Conservation (phyloP, 805 yeast genomes). For the Pichia phayaonensis region DNA sequence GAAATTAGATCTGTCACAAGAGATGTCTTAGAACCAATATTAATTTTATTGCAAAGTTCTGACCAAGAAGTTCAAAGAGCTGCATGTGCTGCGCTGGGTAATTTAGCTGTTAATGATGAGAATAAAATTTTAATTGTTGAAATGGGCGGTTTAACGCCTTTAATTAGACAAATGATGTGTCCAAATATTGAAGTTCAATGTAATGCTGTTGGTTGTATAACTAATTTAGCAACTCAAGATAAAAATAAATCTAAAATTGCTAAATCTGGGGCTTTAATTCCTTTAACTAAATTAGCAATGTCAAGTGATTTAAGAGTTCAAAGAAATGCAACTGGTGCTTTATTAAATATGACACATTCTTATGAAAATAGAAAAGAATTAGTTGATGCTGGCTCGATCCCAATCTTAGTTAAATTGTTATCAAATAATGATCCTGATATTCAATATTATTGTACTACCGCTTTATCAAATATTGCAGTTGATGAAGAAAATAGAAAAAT, state of each 20-base stretch:
- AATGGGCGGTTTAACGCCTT: constrained; percentile 96
- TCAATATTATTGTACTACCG: constrained; percentile 97
- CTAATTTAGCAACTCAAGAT: constrained; percentile 96
- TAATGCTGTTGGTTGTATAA: constrained; percentile 98
- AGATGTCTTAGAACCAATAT: constrained; percentile 89
- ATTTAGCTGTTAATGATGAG: constrained; percentile 92
- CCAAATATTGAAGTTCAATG: constrained; percentile 97
- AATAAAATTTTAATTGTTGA: constrained; percentile 90
- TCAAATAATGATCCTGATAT: constrained; percentile 91
- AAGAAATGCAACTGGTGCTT: constrained; percentile 97
- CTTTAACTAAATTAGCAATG: constrained; percentile 89
- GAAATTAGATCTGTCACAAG: constrained; percentile 86
- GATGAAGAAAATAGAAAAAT: constrained; percentile 87
- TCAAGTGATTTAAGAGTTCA: constrained; percentile 94
- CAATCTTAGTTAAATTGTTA: constrained; percentile 82
- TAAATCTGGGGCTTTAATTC: constrained; percentile 89
- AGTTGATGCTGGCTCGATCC: constrained; percentile 97
- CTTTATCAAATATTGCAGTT: constrained; percentile 93
- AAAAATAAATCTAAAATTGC: constrained; percentile 96
- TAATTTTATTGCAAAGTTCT: constrained; percentile 73
- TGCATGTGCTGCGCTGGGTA: constrained; percentile 98
- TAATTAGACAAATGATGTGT: constrained; percentile 95
- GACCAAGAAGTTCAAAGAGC: constrained; percentile 97
- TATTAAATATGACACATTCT: constrained; percentile 96
- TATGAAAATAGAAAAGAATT: constrained; percentile 93